Conservation (phyloP, 1,284 basidiomycete genomes). For the Ustilago tritici region DNA sequence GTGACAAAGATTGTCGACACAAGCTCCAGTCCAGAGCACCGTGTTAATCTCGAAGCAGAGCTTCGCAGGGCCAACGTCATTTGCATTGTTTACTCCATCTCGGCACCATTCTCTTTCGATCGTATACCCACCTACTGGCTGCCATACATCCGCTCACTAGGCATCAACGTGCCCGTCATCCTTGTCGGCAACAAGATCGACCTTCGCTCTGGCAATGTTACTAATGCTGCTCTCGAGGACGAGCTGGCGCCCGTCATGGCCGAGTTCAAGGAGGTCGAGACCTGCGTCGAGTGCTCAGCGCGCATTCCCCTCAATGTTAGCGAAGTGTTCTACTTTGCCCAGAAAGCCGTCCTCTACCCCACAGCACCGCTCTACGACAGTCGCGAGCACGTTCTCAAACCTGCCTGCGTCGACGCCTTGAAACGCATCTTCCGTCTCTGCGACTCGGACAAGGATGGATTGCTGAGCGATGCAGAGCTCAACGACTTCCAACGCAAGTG, state of each 20-base stretch:
- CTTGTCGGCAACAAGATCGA: conserved; percentile 99
- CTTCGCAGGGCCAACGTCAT: conserved; percentile 97
- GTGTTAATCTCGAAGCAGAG: conserved; percentile 89
- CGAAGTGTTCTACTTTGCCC: conserved; percentile 99
- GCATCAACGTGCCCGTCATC: conserved; percentile 92
- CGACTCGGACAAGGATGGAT: conserved; percentile 92
- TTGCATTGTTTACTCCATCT: conserved; percentile 92
- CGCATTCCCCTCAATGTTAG: conserved; percentile 84
- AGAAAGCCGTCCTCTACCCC: conserved; percentile 96
- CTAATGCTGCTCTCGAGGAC: conserved; percentile 92
- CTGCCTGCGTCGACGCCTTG: conserved; percentile 87
- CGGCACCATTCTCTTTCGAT: conserved; percentile 94
- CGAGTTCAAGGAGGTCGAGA: conserved; percentile 78
- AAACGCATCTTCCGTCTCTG: conserved; percentile 95
- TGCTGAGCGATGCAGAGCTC: conserved; percentile 88
- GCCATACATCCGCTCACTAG: conserved; percentile 93
- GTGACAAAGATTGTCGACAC: conserved; percentile 68
- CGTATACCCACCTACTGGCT: conserved; percentile 98
- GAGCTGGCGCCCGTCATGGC: conserved; percentile 69
- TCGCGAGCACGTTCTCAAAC: conserved; percentile 85
- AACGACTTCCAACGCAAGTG: conserved; percentile 98
- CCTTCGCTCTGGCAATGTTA: conserved; percentile 88
- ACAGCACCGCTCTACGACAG: conserved; percentile 98
- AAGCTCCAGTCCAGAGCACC: conserved; percentile 75
- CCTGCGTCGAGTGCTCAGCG: conserved; percentile 96